These are phyloP conservation scores for Pythium folliculosum DNA, from an alignment of 352 stramenopile genomes.

Conservation along the genomic window DNA sequence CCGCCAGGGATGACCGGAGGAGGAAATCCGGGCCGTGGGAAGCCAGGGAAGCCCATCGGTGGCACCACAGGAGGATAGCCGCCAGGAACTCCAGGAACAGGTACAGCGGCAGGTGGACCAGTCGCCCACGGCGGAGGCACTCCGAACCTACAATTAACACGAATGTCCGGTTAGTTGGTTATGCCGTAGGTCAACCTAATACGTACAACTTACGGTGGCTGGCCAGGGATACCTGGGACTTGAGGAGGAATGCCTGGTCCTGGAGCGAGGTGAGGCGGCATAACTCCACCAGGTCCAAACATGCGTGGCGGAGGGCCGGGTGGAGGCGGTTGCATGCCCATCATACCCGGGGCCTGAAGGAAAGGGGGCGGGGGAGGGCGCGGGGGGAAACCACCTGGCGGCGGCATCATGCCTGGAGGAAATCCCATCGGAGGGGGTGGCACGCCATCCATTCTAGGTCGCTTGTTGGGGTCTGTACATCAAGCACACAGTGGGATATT, in stretches of 20 bases:
- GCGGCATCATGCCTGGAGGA: conserved; percentile 42
- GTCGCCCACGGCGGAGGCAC: conserved; percentile 27
- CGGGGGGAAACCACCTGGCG: conserved; percentile 42
- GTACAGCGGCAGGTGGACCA: conserved; percentile 4
- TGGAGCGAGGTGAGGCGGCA: conserved; percentile 28
- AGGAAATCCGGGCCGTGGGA: conserved; percentile 19
- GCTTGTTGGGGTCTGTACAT: conserved; percentile 39
- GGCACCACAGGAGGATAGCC: conserved; percentile 2
- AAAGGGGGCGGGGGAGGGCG: conserved; percentile 47
- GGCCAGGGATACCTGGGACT: conserved; percentile 14
- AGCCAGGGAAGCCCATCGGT: conserved; percentile 13
- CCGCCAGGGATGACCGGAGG: background rate
- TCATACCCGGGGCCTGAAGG: conserved; percentile 48
- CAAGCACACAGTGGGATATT: background rate
- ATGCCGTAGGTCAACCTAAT: background rate
- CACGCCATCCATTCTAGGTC: conserved; percentile 42
- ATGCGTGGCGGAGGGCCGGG: conserved; percentile 35
- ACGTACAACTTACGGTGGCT: conserved; percentile 29
- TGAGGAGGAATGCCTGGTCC: conserved; percentile 24
- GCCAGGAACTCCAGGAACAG: background rate
- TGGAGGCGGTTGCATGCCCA: conserved; percentile 55
- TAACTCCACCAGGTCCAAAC: conserved; percentile 39
- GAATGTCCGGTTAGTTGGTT: background rate
- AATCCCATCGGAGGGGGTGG: conserved; percentile 40
- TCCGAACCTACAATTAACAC: conserved; percentile 14